phyloP scores from a whole-genome alignment of 768 basidiomycete species.

The Auricularia sp. region DNA sequence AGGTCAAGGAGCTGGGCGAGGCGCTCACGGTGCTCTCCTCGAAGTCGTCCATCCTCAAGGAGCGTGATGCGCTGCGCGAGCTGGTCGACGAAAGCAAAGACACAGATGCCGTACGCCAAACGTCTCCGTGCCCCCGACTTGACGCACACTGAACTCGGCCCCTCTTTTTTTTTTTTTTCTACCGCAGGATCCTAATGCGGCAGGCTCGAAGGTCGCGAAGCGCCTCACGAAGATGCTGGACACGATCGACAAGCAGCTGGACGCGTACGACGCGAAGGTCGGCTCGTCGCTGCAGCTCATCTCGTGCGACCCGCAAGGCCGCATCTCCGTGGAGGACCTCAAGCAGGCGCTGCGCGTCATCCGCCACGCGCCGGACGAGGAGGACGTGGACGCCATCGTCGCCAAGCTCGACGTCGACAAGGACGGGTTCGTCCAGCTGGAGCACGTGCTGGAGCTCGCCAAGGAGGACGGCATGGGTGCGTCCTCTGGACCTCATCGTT shows the following conservation, averaged over 20 bases:
- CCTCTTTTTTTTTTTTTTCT: not conserved
- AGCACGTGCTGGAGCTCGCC: constrained; percentile 85
- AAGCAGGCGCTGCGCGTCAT: constrained; percentile 87
- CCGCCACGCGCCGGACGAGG: constrained; percentile 85
- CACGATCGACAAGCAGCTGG: constrained; percentile 86
- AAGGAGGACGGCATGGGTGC: constrained; percentile 77
- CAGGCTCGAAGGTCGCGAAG: constrained; percentile 70
- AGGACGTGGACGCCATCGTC: constrained; percentile 75
- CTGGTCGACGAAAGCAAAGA: constrained; percentile 92
- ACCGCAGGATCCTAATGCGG: constrained; percentile 62
- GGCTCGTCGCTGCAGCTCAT: constrained; percentile 80
- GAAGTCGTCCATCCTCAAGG: constrained; percentile 90
- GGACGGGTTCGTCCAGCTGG: constrained; percentile 90
- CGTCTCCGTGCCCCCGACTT: too few species aligned
- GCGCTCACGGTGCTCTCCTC: constrained; percentile 85
- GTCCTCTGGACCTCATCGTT: constrained; percentile 12
- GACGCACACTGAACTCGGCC: too few species aligned
- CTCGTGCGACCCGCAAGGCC: constrained; percentile 73
- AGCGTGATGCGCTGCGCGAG: constrained; percentile 79
- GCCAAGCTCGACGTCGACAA: constrained; percentile 93
- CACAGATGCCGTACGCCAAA: constrained; percentile 60
- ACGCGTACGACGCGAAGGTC: constrained; percentile 84
- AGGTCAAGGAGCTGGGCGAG: constrained; percentile 87
- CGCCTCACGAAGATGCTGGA: constrained; percentile 92
- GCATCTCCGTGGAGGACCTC: constrained; percentile 81